Evolutionary conservation across 495 filamentous ascomycete species (phyloP), one percentile per base, ranked within the genome.

Genomic region (Penicillium lividum): DNA sequence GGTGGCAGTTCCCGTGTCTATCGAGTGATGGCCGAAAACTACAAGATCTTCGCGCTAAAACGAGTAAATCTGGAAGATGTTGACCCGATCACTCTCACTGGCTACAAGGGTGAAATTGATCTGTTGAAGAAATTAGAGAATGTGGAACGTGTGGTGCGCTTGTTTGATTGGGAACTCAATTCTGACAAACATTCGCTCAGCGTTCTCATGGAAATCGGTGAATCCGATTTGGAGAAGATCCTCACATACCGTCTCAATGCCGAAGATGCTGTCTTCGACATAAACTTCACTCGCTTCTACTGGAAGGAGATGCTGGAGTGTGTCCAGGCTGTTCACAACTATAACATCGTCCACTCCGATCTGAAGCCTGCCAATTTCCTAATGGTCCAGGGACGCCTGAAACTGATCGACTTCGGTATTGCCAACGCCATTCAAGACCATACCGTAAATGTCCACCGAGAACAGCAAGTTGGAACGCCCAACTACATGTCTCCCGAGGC

Each of bases 241-340:
- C 85, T 98, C 30, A 87, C 82, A 7, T 84, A 86, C 36, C 84
- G 88, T 30, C 74, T 88, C 33, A 87, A 89, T 49, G 77, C 84
- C 0, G 90, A 93, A 62, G 84, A 89, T 57, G 84, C 90, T 34
- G 77, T 76, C 29, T 89, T 98, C 56, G 94, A 98, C 68, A 80
- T 89, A 9, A 89, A 86, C 50, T 98, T 97, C 64, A 89, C 92
- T n/a, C 88, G 94, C 8, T 91, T 91, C 73, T 96, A 96, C 77
- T 98, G 94, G 94, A 91, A 92, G 67, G 94, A 98, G 74, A 98
- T 98, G 95, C 88, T 98, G 4, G 91, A 95, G 65, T 98, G 94
- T 71, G 87, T 98, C 5, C 83, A 89, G 51, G 83, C 93, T 3
- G 92, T 98, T 0, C 94, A 98, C 68, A 80, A 86, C 1, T 77